Percentiles rank a stretch among this genome's conserved stretches.
phyloP scores from a whole-genome alignment of 306 rosid genomes.

The Notholithocarpus densiflorus region DNA sequence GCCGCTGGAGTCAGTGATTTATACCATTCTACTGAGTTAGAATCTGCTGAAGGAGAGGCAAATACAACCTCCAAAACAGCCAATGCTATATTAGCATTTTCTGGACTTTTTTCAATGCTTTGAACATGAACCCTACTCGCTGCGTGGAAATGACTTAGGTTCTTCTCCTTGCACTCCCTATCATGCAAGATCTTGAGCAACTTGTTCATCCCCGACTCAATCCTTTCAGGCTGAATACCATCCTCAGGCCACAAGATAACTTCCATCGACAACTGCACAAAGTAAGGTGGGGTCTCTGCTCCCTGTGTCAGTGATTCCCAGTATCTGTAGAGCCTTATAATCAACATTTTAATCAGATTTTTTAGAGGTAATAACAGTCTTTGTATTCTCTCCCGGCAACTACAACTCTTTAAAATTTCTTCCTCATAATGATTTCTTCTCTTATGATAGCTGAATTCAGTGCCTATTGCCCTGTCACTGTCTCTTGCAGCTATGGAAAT shows the following conservation, averaged over 20 bases:
- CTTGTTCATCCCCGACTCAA: slow-evolving; percentile 87
- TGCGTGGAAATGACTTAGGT: slow-evolving; percentile 56
- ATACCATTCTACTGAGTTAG: slow-evolving; percentile 69
- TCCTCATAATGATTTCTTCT: slow-evolving; percentile 43
- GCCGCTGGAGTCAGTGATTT: slow-evolving; percentile 85
- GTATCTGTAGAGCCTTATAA: slow-evolving; percentile 60
- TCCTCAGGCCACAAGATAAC: slow-evolving; percentile 90
- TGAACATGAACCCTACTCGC: slow-evolving; percentile 93
- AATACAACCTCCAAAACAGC: slow-evolving; percentile 81
- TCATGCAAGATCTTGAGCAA: slow-evolving; percentile 69
- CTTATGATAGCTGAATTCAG: slow-evolving; percentile 44
- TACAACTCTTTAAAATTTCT: slow-evolving; percentile 32
- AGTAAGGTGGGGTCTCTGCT: slow-evolving; percentile 97
- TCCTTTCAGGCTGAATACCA: slow-evolving; percentile 95
- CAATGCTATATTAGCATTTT: slow-evolving; percentile 54
- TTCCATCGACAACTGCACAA: slow-evolving; percentile 92
- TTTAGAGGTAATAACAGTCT: slow-evolving; percentile 32
- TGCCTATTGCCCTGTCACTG: slow-evolving; percentile 73
- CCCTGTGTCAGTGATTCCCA: slow-evolving; percentile 84
- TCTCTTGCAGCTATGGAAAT: slow-evolving; percentile 92
- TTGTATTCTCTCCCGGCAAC: slow-evolving; percentile 51
- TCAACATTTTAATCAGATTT: slow-evolving; percentile 46
- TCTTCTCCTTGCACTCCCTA: slow-evolving; percentile 59
- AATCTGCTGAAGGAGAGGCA: slow-evolving; percentile 67
- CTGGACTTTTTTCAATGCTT: slow-evolving; percentile 93